Percentiles rank a stretch among this genome's conserved stretches.
phyloP scores from a whole-genome alignment of 2,329 filamentous ascomycete species.

The Pezicula radicicola region DNA sequence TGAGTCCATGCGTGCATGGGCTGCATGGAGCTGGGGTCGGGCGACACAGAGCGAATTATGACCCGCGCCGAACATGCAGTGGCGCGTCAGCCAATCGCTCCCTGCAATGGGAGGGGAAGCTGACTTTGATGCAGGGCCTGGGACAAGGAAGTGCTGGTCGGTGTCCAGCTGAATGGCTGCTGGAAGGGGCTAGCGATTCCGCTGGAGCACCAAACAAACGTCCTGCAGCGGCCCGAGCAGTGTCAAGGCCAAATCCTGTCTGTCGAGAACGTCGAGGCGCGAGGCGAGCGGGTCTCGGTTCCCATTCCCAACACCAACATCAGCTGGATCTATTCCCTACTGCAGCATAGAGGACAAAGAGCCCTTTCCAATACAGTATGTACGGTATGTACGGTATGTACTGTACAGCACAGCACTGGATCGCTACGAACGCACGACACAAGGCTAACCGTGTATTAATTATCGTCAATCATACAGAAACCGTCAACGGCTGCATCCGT shows the following conservation, averaged over 20 bases:
- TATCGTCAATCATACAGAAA: no score
- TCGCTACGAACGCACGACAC: no score
- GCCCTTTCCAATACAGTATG: no score
- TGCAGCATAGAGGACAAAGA: no score
- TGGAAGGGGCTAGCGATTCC: conserved; percentile 5
- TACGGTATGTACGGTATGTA: no score
- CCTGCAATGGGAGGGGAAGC: not conserved
- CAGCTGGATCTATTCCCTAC: no score
- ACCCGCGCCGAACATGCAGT: not conserved
- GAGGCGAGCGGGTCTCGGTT: not conserved
- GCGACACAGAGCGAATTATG: not conserved
- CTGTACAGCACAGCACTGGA: no score
- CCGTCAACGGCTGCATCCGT: no score
- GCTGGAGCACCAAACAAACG: conserved; percentile 13
- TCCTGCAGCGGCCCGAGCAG: conserved; percentile 28
- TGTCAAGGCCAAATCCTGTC: conserved; percentile 1
- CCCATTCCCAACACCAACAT: no score
- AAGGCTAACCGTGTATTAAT: no score
- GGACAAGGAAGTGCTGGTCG: not conserved
- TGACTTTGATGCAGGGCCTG: not conserved
- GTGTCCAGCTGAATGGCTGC: conserved; percentile 2
- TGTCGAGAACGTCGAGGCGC: not conserved
- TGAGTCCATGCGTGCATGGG: conserved; percentile 7
- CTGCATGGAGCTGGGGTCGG: conserved; percentile 21
- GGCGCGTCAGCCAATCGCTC: not conserved